Conservation (phyloP, 2,329 filamentous ascomycete genomes). For the Xylariomycetidae sp. region DNA sequence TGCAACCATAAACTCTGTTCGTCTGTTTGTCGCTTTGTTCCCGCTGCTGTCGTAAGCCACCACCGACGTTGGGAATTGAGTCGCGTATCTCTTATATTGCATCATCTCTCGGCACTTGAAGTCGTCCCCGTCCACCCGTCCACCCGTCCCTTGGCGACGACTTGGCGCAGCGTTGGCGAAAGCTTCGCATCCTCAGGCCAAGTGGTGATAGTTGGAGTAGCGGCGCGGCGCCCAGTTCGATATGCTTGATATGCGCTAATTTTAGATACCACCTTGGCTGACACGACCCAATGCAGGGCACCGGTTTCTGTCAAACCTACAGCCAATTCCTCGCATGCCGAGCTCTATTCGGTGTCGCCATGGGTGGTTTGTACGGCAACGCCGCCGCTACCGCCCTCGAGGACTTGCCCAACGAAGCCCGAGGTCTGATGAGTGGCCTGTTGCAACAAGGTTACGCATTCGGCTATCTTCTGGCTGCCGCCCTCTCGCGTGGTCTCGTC, state of each 20-base stretch:
- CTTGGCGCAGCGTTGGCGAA: conserved; percentile 27
- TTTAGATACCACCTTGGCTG: conserved; percentile 3
- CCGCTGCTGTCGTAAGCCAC: no score
- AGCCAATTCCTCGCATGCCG: conserved; percentile 69
- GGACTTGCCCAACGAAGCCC: conserved; percentile 62
- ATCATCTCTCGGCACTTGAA: background rate
- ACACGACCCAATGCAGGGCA: conserved; percentile 36
- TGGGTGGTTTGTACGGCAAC: conserved; percentile 78
- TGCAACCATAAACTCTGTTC: no score
- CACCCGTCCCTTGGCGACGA: conserved; percentile 17
- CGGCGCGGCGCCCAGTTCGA: background rate
- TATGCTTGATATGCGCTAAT: background rate
- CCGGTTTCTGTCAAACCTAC: conserved; percentile 66
- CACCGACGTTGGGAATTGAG: no score
- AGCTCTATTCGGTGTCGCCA: conserved; percentile 72
- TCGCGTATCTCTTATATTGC: no score
- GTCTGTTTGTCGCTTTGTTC: no score
- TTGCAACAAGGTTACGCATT: conserved; percentile 69
- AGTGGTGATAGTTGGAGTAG: conserved; percentile 1
- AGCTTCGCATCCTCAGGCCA: conserved; percentile 15
- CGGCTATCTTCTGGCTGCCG: conserved; percentile 59
- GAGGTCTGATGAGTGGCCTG: conserved; percentile 71
- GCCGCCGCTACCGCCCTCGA: conserved; percentile 75
- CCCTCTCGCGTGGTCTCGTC: conserved; percentile 62
- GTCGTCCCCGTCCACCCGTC: no score